Base-by-base conservation (phyloP, 371 early-diverging fungal species). In the Rhizopus delemar region DNA sequence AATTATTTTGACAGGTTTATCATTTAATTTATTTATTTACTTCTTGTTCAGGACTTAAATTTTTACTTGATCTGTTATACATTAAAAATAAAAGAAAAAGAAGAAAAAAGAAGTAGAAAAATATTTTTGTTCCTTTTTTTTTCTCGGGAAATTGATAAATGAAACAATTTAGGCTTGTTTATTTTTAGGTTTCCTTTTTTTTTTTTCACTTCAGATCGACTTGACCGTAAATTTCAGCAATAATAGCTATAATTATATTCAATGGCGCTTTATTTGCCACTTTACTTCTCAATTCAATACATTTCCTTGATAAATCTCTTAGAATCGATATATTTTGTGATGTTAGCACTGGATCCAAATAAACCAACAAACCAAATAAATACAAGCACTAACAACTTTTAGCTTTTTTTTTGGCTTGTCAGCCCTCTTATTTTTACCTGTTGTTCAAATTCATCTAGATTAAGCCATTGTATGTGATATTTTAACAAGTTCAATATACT, bases 321-420 rank as follows among this genome's bases (percentile, higher is more conserved):
- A 79, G 41, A 3, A 74, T 58, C 0, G 77, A 71, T 22, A 66
- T 56, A 29, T 72, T 65, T 9, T 70, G 62, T 0, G 68, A 74
- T 8, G 68, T 68, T 62, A 79, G 56, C 12, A 79, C 80, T 36
- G 74, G 68, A 41, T 79, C 80, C 8, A 79, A 36, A n/a, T 71
- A 71, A 13, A 74, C 59, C 5, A 79, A 39, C 2, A 76, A 46
- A 5, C 65, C 32, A 29, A 64, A 79, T 31, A 79, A 56, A 65
- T 71, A 73, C n/a, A 57, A 36, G 28, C 70, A 62, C 73, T 77
- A 56, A 33, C 4, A 15, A 46, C 41, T 29, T 15, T 41, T n/a
- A 13, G 0, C 43, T 41, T 46, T 15, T 29, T 22, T 28, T 7
- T 3, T 33, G 4, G 8, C 5, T 43, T 15, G 5, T 43, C 13